Conservation (phyloP, 257 asterid species). For the Solanum chmielewskii region DNA sequence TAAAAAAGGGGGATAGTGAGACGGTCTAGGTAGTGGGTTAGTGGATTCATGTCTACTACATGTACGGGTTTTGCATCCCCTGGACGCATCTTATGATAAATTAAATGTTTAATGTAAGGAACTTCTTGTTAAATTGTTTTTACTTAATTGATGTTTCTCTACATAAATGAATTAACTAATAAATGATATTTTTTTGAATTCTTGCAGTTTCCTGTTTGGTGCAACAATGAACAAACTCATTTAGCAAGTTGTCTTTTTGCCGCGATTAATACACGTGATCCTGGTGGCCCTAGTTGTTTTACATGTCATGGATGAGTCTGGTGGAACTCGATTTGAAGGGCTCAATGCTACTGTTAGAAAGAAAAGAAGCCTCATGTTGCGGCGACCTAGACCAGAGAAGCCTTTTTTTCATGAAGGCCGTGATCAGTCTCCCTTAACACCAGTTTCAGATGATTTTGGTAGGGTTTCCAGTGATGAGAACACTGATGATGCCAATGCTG, state of each 20-base stretch:
- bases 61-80: background rate
- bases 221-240: constrained; percentile 6
- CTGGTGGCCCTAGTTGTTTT: background rate
- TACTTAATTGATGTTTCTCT: background rate
- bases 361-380: constrained; percentile 67
- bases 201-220: constrained; percentile 1
- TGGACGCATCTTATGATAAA: background rate
- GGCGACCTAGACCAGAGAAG: constrained; percentile 67
- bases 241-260: background rate
- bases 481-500: constrained; percentile 40
- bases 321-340: constrained; percentile 39
- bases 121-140: background rate
- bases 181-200: background rate
- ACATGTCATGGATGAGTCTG: constrained; percentile 49
- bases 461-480: constrained; percentile 71
- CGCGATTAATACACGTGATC: constrained; percentile 1
- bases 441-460: constrained; percentile 45
- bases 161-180: background rate
- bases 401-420: constrained; percentile 23
- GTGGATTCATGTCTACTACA: background rate
- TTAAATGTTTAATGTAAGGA: background rate
- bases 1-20: background rate
- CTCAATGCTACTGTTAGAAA: constrained; percentile 34
- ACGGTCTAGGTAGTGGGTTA: background rate
- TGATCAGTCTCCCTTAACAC: constrained; percentile 48